These are phyloP conservation scores for Cladosporium sp. DNA, from an alignment of 2,329 filamentous ascomycete species.

Conservation along the genomic window DNA sequence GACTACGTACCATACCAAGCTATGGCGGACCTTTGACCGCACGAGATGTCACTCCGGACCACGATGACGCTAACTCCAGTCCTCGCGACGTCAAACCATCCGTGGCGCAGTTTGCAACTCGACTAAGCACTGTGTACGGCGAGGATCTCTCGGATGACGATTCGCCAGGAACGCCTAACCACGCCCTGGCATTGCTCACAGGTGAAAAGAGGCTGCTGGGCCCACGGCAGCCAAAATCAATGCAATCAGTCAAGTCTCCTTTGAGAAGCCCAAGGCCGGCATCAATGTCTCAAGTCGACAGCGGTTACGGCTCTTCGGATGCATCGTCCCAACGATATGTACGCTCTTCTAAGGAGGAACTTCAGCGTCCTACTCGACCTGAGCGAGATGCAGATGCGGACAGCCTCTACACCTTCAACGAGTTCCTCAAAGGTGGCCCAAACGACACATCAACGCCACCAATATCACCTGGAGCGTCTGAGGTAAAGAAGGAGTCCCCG, in stretches of 20 bases:
- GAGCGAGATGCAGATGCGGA: neutral
- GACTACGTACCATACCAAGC: neutral
- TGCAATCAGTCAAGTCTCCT: conserved; percentile 1
- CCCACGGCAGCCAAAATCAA: neutral
- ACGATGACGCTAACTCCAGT: conserved; percentile 24
- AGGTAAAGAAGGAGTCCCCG: neutral
- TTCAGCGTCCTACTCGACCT: neutral
- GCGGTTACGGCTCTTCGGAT: conserved; percentile 37
- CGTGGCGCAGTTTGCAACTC: conserved; percentile 26
- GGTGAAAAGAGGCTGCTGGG: conserved; percentile 19
- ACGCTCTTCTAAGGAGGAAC: neutral
- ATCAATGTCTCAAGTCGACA: conserved; percentile 27
- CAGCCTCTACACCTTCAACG: conserved; percentile 27
- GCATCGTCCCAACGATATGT: conserved; percentile 8
- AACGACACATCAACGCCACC: neutral
- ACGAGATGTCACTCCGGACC: neutral
- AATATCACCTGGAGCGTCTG: neutral
- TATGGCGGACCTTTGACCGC: neutral
- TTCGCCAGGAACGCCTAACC: conserved; percentile 24
- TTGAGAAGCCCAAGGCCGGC: conserved; percentile 1
- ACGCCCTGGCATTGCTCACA: conserved; percentile 30
- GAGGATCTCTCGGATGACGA: conserved; percentile 22
- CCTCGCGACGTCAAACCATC: conserved; percentile 24
- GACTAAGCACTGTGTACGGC: conserved; percentile 32
- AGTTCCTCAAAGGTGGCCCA: conserved; percentile 17